Evolutionary conservation across 371 early-diverging fungal genomes (phyloP).

Genomic region (Rhizomucor miehei): DNA sequence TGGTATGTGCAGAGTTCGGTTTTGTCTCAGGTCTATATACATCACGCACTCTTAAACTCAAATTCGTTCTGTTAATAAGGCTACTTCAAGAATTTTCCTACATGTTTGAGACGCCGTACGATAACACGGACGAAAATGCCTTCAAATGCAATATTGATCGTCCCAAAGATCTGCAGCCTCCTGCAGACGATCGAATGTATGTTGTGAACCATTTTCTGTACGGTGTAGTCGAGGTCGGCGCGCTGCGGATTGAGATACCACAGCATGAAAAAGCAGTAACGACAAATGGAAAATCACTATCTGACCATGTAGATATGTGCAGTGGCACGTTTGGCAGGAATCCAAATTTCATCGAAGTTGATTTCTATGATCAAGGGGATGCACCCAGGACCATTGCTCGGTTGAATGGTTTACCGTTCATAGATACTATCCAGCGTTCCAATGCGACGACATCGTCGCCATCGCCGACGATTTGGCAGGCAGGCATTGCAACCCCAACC

Average conservation of each 20-base stretch:
- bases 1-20: slow-evolving; percentile 42
- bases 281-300: slow-evolving; percentile 38
- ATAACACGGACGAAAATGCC: slow-evolving; percentile 19
- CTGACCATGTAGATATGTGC: slow-evolving; percentile 36
- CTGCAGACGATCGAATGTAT: slow-evolving; percentile 38
- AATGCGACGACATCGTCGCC: not conserved
- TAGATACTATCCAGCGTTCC: not conserved
- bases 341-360: slow-evolving; percentile 72
- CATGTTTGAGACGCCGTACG: slow-evolving; percentile 57
- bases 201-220: slow-evolving; percentile 60
- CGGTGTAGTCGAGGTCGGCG: slow-evolving; percentile 24
- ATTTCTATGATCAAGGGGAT: slow-evolving; percentile 66
- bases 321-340: slow-evolving; percentile 30
- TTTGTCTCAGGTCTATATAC: too few relatives aligned
- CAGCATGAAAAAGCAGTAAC: slow-evolving; percentile 27
- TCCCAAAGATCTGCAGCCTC: slow-evolving; percentile 18
- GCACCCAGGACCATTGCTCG: slow-evolving; percentile 41
- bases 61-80: slow-evolving; percentile 21
- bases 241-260: slow-evolving; percentile 25
- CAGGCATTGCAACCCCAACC: not conserved
- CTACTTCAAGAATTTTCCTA: slow-evolving; percentile 47
- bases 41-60: too few relatives aligned
- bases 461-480: not conserved
- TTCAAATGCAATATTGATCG: slow-evolving; percentile 57
- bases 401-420: slow-evolving; percentile 39